These are phyloP conservation scores for Fusarium domesticum DNA, from an alignment of 2,329 filamentous ascomycete genomes.

Conservation along the genomic window DNA sequence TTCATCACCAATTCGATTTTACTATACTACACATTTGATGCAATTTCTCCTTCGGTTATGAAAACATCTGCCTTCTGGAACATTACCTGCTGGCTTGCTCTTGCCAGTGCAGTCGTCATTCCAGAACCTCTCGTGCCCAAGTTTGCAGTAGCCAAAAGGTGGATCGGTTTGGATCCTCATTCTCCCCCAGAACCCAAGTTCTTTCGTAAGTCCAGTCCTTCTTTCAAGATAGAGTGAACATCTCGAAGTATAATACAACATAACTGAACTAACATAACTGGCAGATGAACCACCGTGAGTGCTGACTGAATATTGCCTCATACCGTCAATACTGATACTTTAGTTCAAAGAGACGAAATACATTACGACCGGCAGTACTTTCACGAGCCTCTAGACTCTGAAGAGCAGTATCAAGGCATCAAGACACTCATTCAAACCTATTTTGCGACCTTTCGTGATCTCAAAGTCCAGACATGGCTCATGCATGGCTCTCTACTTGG, in stretches of 20 bases:
- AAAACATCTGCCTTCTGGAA: background rate
- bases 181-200: slow-evolving; percentile 14
- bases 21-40: background rate
- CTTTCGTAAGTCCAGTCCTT: slow-evolving; percentile 13
- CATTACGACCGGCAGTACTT: slow-evolving; percentile 43
- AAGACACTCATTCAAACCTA: slow-evolving; percentile 69
- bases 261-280: background rate
- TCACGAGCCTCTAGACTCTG: slow-evolving; percentile 43
- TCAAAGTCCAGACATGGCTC: slow-evolving; percentile 75
- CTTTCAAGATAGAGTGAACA: background rate
- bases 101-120: background rate
- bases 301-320: background rate
- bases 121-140: slow-evolving; percentile 2
- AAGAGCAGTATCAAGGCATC: slow-evolving; percentile 59
- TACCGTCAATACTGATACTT: slow-evolving; percentile 11
- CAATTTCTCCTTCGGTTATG: slow-evolving; percentile 6
- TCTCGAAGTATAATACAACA: background rate
- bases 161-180: background rate
- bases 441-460: slow-evolving; percentile 61
- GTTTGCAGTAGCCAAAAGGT: background rate
- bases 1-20: background rate
- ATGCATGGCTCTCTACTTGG: slow-evolving; percentile 81
- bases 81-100: background rate
- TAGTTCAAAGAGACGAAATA: slow-evolving; percentile 14
- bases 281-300: slow-evolving; percentile 25